These are phyloP conservation scores for Luvunga scandens DNA, from an alignment of 345 rosid species.

Conservation along the genomic window DNA sequence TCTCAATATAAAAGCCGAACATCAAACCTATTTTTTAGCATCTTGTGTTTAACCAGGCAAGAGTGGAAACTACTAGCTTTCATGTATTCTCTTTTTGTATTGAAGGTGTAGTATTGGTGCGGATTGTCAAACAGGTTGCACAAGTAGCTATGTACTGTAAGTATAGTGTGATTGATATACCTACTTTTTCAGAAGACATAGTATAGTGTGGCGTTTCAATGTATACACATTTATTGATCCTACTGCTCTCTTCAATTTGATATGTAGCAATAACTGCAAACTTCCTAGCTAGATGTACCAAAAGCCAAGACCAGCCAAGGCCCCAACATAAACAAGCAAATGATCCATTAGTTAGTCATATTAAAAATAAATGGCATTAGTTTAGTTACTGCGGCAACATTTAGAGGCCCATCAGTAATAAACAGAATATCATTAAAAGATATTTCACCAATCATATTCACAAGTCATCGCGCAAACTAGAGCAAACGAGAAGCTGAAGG, in stretches of 20 bases:
- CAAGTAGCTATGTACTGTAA: neutral
- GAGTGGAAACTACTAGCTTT: neutral
- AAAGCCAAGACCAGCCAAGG: neutral
- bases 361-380: neutral
- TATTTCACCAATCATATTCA: neutral
- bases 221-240: neutral
- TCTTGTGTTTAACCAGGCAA: neutral
- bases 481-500: neutral
- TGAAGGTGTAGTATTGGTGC: neutral
- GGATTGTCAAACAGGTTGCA: neutral
- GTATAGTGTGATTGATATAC: neutral
- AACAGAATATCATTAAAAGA: neutral
- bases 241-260: neutral
- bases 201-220: no score
- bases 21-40: neutral
- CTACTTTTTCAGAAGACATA: no score
- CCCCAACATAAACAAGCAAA: no score
- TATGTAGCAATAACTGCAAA: neutral
- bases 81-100: neutral
- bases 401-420: neutral
- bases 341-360: neutral
- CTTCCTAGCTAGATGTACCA: neutral
- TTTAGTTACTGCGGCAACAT: no score
- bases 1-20: conserved; percentile 52
- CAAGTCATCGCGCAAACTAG: neutral